phyloP scores from a whole-genome alignment of 371 early-diverging fungal genomes.

The Saksenaea oblongispora region DNA sequence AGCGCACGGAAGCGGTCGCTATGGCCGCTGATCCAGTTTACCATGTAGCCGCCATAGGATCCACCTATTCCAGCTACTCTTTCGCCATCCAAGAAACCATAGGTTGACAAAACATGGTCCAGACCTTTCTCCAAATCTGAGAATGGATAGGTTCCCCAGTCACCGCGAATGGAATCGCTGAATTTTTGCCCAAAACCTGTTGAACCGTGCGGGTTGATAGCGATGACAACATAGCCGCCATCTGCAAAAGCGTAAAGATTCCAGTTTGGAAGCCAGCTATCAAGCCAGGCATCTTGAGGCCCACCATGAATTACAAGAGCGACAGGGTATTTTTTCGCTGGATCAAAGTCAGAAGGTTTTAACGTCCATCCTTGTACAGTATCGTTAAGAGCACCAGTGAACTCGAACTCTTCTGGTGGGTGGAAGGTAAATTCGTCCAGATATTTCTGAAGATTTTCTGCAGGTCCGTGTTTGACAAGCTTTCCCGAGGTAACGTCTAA shows the following conservation, averaged over 20 bases:
- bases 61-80: slow-evolving; percentile 77
- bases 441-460: slow-evolving; percentile 28
- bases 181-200: slow-evolving; percentile 83
- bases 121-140: slow-evolving; percentile 76
- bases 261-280: slow-evolving; percentile 72
- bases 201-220: slow-evolving; percentile 81
- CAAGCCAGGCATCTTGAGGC: slow-evolving; percentile 74
- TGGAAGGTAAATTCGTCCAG: slow-evolving; percentile 37
- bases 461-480: slow-evolving; percentile 12
- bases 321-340: slow-evolving; percentile 69
- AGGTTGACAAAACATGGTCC: slow-evolving; percentile 61
- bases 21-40: slow-evolving; percentile 68
- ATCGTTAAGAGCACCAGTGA: slow-evolving; percentile 65
- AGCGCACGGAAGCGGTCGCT: slow-evolving; percentile 71
- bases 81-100: slow-evolving; percentile 60
- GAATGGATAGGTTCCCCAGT: slow-evolving; percentile 84
- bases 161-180: slow-evolving; percentile 67
- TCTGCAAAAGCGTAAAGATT: slow-evolving; percentile 74
- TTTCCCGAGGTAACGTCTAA: slow-evolving; percentile 25
- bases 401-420: slow-evolving; percentile 64
- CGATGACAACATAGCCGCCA: slow-evolving; percentile 75
- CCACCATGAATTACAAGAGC: slow-evolving; percentile 89
- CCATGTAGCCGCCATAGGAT: slow-evolving; percentile 86
- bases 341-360: slow-evolving; percentile 67
- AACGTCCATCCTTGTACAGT: slow-evolving; percentile 74